Evolutionary conservation across 371 early-diverging fungal species (phyloP).

Genomic region (Rhizopus delemar): DNA sequence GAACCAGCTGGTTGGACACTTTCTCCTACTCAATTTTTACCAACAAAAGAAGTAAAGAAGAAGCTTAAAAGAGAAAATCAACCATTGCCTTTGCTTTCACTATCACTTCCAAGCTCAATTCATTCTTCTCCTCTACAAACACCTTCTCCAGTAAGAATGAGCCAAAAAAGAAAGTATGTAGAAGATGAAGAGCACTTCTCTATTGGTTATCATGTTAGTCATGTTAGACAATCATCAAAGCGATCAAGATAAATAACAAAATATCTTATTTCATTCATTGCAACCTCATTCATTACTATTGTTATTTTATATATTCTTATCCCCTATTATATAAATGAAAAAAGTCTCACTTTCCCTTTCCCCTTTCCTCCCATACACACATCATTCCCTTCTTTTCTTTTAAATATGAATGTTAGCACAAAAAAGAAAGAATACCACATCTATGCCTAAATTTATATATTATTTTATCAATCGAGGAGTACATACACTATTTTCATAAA

Average conservation of each 20-base stretch:
- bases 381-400: too few relatives aligned
- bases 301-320: neutral
- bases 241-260: neutral
- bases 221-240: conserved; percentile 24
- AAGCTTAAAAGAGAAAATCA: conserved; percentile 12
- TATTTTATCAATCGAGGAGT: too few relatives aligned
- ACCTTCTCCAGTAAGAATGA: conserved; percentile 40
- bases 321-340: neutral
- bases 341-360: conserved; percentile 1
- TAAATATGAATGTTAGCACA: too few relatives aligned
- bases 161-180: conserved; percentile 17
- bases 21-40: conserved; percentile 22
- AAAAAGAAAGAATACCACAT: too few relatives aligned
- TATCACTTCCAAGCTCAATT: conserved; percentile 45
- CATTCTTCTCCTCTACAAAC: conserved; percentile 49
- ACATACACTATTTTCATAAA: too few relatives aligned
- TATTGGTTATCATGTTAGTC: conserved; percentile 20
- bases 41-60: conserved; percentile 6
- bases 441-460: too few relatives aligned
- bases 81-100: conserved; percentile 28
- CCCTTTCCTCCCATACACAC: too few relatives aligned
- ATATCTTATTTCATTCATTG: neutral
- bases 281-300: neutral
- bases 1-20: conserved; percentile 12
- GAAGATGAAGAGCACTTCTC: neutral